Evolutionary conservation across 1,284 basidiomycete species (phyloP).

Genomic region (Porodaedalea pini): DNA sequence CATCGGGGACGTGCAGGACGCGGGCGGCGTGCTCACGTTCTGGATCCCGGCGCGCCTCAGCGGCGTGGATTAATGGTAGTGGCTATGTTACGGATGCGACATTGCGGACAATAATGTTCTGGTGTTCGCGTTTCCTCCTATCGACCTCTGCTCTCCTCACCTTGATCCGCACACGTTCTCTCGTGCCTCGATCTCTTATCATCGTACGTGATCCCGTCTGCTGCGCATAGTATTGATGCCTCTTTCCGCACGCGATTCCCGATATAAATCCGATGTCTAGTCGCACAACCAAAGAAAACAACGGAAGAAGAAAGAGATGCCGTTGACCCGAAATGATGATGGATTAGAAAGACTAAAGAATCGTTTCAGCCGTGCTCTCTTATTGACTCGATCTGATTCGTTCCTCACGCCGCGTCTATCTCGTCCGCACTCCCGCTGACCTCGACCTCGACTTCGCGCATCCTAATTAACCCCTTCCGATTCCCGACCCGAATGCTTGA

Average conservation of each 20-base stretch:
- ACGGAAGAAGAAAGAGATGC: neutral
- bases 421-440: neutral
- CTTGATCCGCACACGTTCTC: no score
- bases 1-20: conserved; percentile 77
- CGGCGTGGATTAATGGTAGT: conserved; percentile 11
- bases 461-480: no score
- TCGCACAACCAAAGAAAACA: neutral
- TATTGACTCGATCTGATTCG: neutral
- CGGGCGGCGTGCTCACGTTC: conserved; percentile 84
- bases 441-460: no score
- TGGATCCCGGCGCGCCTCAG: conserved; percentile 66
- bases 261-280: neutral
- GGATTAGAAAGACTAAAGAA: no score
- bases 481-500: neutral
- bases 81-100: neutral
- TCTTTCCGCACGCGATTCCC: no score
- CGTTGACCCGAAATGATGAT: neutral
- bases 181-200: no score
- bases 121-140: neutral
- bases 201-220: no score
- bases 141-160: neutral
- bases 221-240: no score
- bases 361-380: neutral
- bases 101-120: neutral
- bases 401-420: neutral